phyloP scores from a whole-genome alignment of 306 rosid genomes.

The Myrica gale region DNA sequence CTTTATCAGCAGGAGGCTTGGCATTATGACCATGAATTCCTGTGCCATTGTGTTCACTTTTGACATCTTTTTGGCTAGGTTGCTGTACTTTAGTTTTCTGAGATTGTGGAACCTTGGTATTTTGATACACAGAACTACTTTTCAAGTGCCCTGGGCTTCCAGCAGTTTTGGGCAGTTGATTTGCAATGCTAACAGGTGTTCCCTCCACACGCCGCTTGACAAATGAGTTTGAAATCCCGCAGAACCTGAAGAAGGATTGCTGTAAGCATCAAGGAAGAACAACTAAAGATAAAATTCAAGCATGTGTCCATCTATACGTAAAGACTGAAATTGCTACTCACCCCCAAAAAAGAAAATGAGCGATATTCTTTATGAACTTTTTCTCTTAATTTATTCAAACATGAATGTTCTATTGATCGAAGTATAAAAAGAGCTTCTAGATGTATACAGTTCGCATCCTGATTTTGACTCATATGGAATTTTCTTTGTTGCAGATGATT shows the following conservation, averaged over 20 bases:
- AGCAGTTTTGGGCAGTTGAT: conserved; percentile 39
- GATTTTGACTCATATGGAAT: background rate
- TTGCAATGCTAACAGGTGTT: conserved; percentile 33
- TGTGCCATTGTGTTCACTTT: conserved; percentile 51
- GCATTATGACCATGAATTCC: conserved; percentile 41
- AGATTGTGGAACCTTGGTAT: conserved; percentile 29
- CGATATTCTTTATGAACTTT: background rate
- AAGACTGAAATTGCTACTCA: background rate
- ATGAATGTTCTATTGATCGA: background rate
- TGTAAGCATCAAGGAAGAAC: conserved; percentile 19
- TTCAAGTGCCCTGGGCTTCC: conserved; percentile 39
- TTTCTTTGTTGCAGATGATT: background rate
- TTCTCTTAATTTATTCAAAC: background rate
- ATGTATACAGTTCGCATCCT: background rate
- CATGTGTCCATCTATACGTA: background rate
- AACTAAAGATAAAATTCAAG: background rate
- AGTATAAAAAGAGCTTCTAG: background rate
- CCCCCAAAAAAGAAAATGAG: conserved; percentile 4
- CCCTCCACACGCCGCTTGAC: conserved; percentile 58
- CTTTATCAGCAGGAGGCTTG: conserved; percentile 53
- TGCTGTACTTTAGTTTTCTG: conserved; percentile 36
- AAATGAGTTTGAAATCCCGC: conserved; percentile 69
- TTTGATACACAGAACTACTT: conserved; percentile 28
- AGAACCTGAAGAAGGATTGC: conserved; percentile 59
- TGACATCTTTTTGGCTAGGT: conserved; percentile 52